Base-by-base conservation (phyloP, 176 grass and related monocot genomes). In the Cenchrus americanus region DNA sequence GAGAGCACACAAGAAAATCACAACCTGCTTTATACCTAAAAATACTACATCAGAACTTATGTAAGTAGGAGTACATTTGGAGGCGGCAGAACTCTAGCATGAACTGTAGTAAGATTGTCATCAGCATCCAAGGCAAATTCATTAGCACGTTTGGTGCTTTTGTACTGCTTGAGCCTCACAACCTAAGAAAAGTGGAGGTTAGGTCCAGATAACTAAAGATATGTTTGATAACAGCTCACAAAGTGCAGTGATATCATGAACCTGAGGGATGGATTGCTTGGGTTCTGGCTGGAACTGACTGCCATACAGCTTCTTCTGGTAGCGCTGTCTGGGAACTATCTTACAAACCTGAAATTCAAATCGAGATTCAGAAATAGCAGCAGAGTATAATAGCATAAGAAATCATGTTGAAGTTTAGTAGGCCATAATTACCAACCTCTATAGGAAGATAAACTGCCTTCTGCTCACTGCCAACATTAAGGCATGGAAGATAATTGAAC, bases 81-180 rank as follows among this genome's bases (percentile, higher is more conserved):
- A 26, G 92, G 9, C 27, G 81, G 72, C 22, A 94, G 61, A 84
- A 94, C 61, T 82, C 92, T 88, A 87, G 92, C 89, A 66, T 87
- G 21, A 59, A 91, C 51, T 57, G 76, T 26, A 69, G 89, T 80
- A 78, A 83, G 86, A 21, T 58, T 82, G 49, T 69, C 21, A 75
- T 91, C 73, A 73, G 83, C 66, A 77, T 84, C 75, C 66, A 94
- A 90, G 14, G 84, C 90, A 19, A 97, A 97, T 69, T 97, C 92
- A 13, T 58, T 84, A 51, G 88, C 95, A 61, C 65, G 88, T 40
- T 79, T 70, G 37, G 90, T 77, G 10, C 76, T 86, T 57, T 84
- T 77, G 54, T 92, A 92, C 5, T 64, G 44, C 52, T 89, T 92
- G 14, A 34, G 7, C 44, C 43, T 41, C 66, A 93, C 75, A 63